Base-by-base conservation (phyloP, 805 yeast species). In the Teunomyces aglyptinius region DNA sequence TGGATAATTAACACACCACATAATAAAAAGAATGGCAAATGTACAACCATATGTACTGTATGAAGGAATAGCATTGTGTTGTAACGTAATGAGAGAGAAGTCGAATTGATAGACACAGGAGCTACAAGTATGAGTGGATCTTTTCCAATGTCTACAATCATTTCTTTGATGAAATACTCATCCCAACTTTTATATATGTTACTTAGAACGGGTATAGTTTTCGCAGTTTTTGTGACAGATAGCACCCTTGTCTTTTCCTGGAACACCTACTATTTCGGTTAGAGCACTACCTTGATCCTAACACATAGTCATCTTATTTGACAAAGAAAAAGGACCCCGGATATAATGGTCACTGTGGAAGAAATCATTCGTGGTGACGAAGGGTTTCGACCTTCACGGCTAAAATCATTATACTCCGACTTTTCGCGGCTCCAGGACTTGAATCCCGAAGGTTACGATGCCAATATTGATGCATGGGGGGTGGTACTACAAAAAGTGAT, bases 361-460 rank as follows among this genome's bases (percentile, higher is more conserved):
- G 33, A 41, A 41, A 18, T 47, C 24, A 59, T 60, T 18, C 50
- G 36, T 32, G 24, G 48, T 3, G 48, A 55, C 24, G 45, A 51
- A 3, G 51, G 49, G 29, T 70, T 70, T 55, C 61, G 55, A 19
- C 46, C 52, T 24, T 53, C 70, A 1, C 53, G 75, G 34, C 52
- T 67, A n/a, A 54, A 53, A 12, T 70, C 75, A 3, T 54, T 72
- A 6, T 72, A 70, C 48, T 63, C 70, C 8, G 61, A 72, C 51
- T 72, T 70, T 48, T 50, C 50, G 2, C 54, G 53, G 5, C 58
- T 60, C 10, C 59, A 60, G 41, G 59, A 58, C 6, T 49, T 68
- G 44, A 72, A 72, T 53, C 70, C 71, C 0, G 76, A 71, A 43
- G 77, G 77, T 2, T 72, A 52, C 46, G 69, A 68, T 7, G 77